A percentile compares a stretch with the other conserved stretches of the same genome.
Conservation (phyloP, 176 grass and related monocot genomes). For the Hsuehochloa calcarea region DNA sequence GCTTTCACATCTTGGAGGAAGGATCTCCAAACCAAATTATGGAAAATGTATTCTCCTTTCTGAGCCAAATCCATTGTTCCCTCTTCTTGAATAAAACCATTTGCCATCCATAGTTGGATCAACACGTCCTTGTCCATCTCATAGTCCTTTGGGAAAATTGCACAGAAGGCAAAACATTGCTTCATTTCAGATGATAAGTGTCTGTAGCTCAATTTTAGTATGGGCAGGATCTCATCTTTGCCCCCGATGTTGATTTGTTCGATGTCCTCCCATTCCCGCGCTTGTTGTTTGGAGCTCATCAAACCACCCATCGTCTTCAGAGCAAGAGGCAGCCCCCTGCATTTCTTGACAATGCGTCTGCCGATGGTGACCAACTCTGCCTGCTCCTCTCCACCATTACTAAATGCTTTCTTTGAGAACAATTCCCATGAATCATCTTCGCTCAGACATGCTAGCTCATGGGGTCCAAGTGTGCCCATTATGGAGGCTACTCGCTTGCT, state of each 20-base stretch:
- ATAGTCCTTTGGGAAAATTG: not conserved
- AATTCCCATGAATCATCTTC: constrained; percentile 30
- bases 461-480: not conserved
- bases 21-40: constrained; percentile 9
- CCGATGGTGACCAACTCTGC: not conserved
- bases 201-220: constrained; percentile 17
- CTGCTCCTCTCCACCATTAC: not conserved
- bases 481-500: not conserved
- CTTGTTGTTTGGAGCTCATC: constrained; percentile 30
- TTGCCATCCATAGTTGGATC: constrained; percentile 33
- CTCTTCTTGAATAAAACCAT: not conserved
- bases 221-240: not conserved
- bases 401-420: constrained; percentile 36
- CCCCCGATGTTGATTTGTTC: not conserved
- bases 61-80: not conserved
- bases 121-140: not conserved
- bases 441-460: not conserved
- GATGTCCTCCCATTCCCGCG: constrained; percentile 14
- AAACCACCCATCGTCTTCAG: constrained; percentile 27
- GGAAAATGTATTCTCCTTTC: not conserved
- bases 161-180: constrained; percentile 21
- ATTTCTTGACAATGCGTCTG: constrained; percentile 14
- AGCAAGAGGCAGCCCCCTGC: constrained; percentile 37
- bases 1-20: constrained; percentile 24
- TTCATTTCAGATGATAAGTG: constrained; percentile 20